Conservation (phyloP, 805 yeast genomes). For the Torulaspora delbrueckii region DNA sequence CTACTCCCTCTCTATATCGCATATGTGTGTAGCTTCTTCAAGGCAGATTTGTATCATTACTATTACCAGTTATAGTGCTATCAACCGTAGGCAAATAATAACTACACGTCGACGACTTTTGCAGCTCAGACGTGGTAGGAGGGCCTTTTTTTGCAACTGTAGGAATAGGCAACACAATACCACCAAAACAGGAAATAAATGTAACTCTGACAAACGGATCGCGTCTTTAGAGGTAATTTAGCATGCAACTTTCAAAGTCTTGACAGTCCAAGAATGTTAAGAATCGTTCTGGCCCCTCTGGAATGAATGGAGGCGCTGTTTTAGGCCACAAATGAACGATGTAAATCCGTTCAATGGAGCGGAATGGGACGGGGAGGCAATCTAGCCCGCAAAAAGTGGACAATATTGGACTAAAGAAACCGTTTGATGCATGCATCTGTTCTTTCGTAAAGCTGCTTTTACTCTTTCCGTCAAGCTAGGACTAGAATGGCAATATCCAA, state of each 20-base stretch:
- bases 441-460: not conserved
- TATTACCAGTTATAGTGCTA: not conserved
- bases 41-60: conserved; percentile 6
- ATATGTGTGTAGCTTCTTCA: conserved; percentile 1
- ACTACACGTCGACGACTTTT: too few species aligned
- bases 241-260: not conserved
- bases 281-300: not conserved
- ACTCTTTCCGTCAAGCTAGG: not conserved
- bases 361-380: not conserved
- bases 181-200: not conserved
- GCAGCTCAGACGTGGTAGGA: not conserved
- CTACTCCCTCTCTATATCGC: not conserved
- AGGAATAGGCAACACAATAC: not conserved
- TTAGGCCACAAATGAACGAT: not conserved
- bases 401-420: not conserved
- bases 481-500: not conserved
- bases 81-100: too few species aligned
- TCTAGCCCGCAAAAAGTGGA: not conserved
- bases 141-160: not conserved
- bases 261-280: not conserved
- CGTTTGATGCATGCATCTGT: not conserved
- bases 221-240: not conserved
- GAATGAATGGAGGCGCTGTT: not conserved
- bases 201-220: not conserved
- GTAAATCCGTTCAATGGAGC: not conserved